Percentiles rank a stretch among this genome's conserved stretches.
These are phyloP conservation scores for Excoecaria agallocha DNA, from an alignment of 345 rosid species.

Conservation along the genomic window DNA sequence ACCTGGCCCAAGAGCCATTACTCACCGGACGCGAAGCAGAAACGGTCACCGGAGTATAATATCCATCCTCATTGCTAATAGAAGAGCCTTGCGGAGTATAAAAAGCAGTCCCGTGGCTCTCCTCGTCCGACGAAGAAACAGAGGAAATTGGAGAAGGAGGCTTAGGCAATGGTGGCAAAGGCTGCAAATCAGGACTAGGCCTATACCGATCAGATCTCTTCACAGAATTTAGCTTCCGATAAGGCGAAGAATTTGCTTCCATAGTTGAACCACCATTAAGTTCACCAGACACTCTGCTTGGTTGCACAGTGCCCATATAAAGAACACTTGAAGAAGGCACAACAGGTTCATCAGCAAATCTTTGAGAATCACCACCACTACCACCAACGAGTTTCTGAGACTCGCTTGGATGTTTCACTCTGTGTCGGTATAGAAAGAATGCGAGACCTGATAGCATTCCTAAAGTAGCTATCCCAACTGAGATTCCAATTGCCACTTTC, in stretches of 20 bases:
- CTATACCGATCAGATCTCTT: constrained; percentile 84
- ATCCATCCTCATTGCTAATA: constrained; percentile 62
- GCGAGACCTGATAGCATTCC: constrained; percentile 93
- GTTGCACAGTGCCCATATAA: constrained; percentile 91
- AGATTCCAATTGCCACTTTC: constrained; percentile 77
- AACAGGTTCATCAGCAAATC: constrained; percentile 49
- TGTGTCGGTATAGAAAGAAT: constrained; percentile 79
- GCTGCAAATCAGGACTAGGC: constrained; percentile 95
- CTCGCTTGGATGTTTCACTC: constrained; percentile 54
- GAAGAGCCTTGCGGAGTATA: constrained; percentile 80
- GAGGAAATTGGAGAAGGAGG: constrained; percentile 51
- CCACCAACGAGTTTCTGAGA: constrained; percentile 68
- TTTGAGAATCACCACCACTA: constrained; percentile 35
- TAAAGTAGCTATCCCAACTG: constrained; percentile 86
- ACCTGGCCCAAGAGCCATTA: not conserved
- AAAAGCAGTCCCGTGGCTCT: constrained; percentile 57
- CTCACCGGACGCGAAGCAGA: constrained; percentile 30
- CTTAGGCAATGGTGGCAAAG: constrained; percentile 70
- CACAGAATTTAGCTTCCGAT: constrained; percentile 60
- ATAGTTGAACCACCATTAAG: constrained; percentile 24
- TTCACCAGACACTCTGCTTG: constrained; percentile 49
- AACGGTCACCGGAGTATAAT: constrained; percentile 42
- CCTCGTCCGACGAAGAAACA: constrained; percentile 61
- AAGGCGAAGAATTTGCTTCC: constrained; percentile 57
- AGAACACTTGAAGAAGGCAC: constrained; percentile 69